Evolutionary conservation across 1,284 basidiomycete genomes (phyloP).

Genomic region (Pseudozyma flocculosa): DNA sequence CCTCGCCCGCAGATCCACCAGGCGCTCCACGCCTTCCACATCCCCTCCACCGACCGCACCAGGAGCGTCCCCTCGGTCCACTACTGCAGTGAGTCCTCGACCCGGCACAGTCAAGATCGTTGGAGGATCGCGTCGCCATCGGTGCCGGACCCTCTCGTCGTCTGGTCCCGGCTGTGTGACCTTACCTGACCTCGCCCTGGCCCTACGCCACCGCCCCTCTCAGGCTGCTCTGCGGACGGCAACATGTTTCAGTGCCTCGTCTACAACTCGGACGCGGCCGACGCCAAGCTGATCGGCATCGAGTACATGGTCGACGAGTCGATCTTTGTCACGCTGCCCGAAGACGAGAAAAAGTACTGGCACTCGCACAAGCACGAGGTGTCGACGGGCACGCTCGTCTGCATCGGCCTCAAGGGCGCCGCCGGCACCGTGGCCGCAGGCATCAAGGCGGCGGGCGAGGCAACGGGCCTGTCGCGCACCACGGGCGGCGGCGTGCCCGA

Average conservation of each 20-base stretch:
- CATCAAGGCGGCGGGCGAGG: slow-evolving; percentile 15
- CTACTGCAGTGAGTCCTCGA: slow-evolving; percentile 18
- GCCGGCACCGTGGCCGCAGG: slow-evolving; percentile 11
- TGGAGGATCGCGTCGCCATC: too few species aligned
- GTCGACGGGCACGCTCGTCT: slow-evolving; percentile 63
- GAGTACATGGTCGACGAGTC: slow-evolving; percentile 64
- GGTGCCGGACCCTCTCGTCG: too few species aligned
- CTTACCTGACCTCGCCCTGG: too few species aligned
- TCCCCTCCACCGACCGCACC: slow-evolving; percentile 26
- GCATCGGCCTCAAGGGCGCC: slow-evolving; percentile 17
- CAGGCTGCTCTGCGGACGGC: slow-evolving; percentile 8
- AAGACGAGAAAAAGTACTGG: slow-evolving; percentile 64
- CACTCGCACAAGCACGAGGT: slow-evolving; percentile 64
- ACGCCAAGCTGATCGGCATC: slow-evolving; percentile 64
- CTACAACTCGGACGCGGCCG: slow-evolving; percentile 62
- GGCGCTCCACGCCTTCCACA: slow-evolving; percentile 36
- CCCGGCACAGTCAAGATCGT: too few species aligned
- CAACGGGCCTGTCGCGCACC: not conserved
- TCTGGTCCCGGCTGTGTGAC: too few species aligned
- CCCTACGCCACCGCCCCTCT: too few species aligned
- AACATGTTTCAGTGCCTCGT: slow-evolving; percentile 57
- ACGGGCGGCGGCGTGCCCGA: slow-evolving; percentile 27
- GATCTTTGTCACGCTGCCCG: slow-evolving; percentile 60
- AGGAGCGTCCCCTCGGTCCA: slow-evolving; percentile 26
- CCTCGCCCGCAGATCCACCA: slow-evolving; percentile 33